Percentiles rank a stretch among this genome's conserved stretches.
These are phyloP conservation scores for Xanthoceras sorbifolium DNA, from an alignment of 345 rosid species.

Conservation along the genomic window DNA sequence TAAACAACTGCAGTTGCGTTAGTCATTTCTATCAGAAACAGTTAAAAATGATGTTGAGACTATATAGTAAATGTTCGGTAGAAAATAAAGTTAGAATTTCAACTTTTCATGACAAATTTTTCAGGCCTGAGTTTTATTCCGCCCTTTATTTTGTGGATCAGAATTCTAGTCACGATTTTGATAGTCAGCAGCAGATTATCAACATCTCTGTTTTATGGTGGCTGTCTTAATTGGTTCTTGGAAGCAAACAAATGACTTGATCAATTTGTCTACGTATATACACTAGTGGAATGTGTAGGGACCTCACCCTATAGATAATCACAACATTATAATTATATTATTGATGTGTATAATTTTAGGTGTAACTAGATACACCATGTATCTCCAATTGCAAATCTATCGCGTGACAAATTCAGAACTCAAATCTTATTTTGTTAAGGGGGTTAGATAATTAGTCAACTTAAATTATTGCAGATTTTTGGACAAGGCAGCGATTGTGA, in stretches of 20 bases:
- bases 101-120: background rate
- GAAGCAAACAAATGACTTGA: background rate
- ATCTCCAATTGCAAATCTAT: too few species aligned
- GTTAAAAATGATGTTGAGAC: too few species aligned
- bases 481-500: slow-evolving; percentile 54
- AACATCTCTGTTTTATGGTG: background rate
- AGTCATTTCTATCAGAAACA: background rate
- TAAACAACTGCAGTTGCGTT: too few species aligned
- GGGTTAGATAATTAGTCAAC: too few species aligned
- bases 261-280: background rate
- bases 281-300: background rate
- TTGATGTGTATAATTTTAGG: too few species aligned
- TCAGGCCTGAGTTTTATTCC: too few species aligned
- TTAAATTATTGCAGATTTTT: slow-evolving; percentile 38
- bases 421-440: too few species aligned
- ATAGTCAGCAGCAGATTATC: background rate
- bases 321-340: too few species aligned
- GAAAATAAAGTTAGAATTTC: too few species aligned
- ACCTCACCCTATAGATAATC: background rate
- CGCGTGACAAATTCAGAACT: too few species aligned
- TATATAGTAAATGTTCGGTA: too few species aligned
- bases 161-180: background rate
- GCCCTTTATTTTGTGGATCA: background rate
- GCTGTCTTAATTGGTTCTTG: background rate
- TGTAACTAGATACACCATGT: too few species aligned